phyloP scores from a whole-genome alignment of 169 alveolate genomes.

The Perkinsus marinus region DNA sequence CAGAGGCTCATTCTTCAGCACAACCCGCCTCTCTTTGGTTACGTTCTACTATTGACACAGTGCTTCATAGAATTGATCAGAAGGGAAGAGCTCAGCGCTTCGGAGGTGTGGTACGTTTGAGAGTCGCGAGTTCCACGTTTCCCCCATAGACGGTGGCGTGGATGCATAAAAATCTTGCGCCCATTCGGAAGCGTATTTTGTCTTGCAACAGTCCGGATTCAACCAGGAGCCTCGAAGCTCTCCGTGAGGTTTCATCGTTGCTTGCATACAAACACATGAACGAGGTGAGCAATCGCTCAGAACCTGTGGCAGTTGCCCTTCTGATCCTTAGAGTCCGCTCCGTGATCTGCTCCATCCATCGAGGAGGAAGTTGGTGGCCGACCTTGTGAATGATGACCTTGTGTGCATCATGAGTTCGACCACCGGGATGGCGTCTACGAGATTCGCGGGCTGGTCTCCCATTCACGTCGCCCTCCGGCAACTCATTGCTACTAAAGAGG shows the following conservation, averaged over 20 bases:
- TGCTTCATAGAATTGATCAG: background rate
- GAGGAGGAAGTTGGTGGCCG: background rate
- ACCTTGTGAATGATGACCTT: background rate
- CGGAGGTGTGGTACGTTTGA: background rate
- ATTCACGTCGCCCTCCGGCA: background rate
- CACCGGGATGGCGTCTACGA: background rate
- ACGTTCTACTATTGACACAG: background rate
- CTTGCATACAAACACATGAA: background rate
- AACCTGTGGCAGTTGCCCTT: too few species aligned
- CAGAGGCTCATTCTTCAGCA: background rate
- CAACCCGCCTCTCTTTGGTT: background rate
- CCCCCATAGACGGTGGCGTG: background rate
- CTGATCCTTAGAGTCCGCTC: background rate
- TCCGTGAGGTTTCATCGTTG: background rate
- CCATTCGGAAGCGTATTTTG: background rate
- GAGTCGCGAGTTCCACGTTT: too few species aligned
- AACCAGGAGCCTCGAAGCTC: background rate
- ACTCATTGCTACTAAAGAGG: background rate
- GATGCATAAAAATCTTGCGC: background rate
- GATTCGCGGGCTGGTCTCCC: background rate
- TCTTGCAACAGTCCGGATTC: background rate
- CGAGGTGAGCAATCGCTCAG: background rate
- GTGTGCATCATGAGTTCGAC: background rate
- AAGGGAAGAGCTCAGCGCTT: background rate
- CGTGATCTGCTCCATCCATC: background rate